These are phyloP conservation scores for Hypoxylon sp. DNA, from an alignment of 2,329 filamentous ascomycete species.

Conservation along the genomic window DNA sequence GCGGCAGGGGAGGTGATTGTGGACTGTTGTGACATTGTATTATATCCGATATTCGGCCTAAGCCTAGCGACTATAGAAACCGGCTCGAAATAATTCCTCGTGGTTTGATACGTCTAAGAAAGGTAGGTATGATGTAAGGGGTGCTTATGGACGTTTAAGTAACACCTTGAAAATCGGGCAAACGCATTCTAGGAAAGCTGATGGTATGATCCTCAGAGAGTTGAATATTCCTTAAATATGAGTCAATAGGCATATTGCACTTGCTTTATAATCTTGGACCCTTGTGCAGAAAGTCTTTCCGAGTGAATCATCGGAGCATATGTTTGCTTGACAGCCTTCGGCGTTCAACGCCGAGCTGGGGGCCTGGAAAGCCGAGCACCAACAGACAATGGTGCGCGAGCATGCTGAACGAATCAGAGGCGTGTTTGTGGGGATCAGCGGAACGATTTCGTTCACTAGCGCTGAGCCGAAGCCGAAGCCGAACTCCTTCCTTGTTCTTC, in stretches of 20 bases:
- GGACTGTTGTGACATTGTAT: constrained; percentile 21
- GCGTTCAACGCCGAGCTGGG: constrained; percentile 6
- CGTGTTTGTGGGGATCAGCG: constrained; percentile 7
- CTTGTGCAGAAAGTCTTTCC: not conserved
- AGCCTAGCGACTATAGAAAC: not conserved
- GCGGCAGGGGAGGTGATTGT: not conserved
- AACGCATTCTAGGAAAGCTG: not conserved
- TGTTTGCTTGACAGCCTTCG: constrained; percentile 11
- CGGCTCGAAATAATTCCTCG: not conserved
- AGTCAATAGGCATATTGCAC: constrained; percentile 5
- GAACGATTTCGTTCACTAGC: not conserved
- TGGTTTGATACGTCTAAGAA: not conserved
- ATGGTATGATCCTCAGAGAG: not conserved
- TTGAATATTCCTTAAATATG: not conserved
- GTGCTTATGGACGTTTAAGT: not conserved
- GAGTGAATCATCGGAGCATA: constrained; percentile 1
- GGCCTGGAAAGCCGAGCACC: constrained; percentile 17
- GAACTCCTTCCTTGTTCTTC: constrained; percentile 36
- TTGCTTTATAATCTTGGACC: constrained; percentile 3
- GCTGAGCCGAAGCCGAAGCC: constrained; percentile 53
- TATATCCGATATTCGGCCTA: not conserved
- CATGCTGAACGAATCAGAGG: constrained; percentile 27
- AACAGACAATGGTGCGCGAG: constrained; percentile 1
- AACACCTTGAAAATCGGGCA: not conserved
- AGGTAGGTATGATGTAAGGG: not conserved